Conservation (phyloP, 106 monocot species). For the Apostasia shenzhenica region DNA sequence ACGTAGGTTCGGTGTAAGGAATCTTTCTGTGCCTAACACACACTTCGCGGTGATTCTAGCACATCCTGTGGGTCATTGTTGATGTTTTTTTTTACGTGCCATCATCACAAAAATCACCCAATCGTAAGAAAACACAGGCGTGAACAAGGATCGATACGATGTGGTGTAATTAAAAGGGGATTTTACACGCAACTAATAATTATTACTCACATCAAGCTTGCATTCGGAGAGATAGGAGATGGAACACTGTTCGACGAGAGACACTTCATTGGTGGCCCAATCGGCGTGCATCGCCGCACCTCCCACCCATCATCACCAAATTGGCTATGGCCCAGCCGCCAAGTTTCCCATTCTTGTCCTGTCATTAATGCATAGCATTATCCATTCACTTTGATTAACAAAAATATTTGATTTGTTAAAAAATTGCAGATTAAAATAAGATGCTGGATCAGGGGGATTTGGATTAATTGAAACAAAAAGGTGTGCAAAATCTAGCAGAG, state of each 20-base stretch:
- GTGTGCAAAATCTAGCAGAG: background rate
- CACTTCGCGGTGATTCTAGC: slow-evolving; percentile 58
- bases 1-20: slow-evolving; percentile 57
- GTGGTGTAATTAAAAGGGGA: too few relatives aligned
- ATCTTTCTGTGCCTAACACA: slow-evolving; percentile 56
- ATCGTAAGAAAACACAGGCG: background rate
- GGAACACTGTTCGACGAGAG: slow-evolving; percentile 75
- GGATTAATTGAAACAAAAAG: background rate
- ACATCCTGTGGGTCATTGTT: slow-evolving; percentile 31
- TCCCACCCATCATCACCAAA: slow-evolving; percentile 77
- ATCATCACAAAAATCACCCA: background rate
- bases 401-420: background rate
- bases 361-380: background rate
- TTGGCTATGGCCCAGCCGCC: slow-evolving; percentile 57
- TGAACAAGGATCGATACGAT: background rate
- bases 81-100: background rate
- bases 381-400: background rate
- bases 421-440: background rate
- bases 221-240: slow-evolving; percentile 49
- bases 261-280: slow-evolving; percentile 46
- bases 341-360: slow-evolving; percentile 60
- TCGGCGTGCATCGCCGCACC: slow-evolving; percentile 26
- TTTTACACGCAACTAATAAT: background rate
- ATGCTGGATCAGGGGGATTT: background rate
- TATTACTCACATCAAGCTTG: slow-evolving; percentile 28